Evolutionary conservation across 169 alveolate genomes (phyloP).

Genomic region (Cryptosporidium bovis): DNA sequence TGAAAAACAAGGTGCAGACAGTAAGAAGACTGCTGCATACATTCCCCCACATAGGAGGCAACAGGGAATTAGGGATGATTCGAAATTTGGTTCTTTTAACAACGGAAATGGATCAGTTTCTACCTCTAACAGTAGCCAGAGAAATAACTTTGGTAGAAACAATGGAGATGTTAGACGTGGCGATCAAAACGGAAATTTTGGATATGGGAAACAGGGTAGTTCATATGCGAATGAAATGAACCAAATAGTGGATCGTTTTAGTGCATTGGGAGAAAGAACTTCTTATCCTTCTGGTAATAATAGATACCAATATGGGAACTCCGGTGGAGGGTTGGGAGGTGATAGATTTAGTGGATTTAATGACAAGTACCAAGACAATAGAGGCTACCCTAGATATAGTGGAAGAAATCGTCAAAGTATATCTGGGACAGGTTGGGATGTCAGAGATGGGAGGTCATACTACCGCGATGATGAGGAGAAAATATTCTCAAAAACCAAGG

Average conservation of each 20-base stretch:
- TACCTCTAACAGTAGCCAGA: conserved; percentile 4
- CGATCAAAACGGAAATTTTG: conserved; percentile 22
- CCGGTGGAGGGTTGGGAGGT: not conserved
- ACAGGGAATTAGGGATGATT: conserved; percentile 43
- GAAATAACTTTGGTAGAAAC: conserved; percentile 4
- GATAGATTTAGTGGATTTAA: conserved; percentile 29
- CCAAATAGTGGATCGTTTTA: conserved; percentile 26
- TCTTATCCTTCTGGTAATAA: conserved; percentile 16
- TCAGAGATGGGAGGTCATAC: conserved; percentile 84
- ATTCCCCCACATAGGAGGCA: conserved; percentile 74
- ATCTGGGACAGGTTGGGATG: conserved; percentile 82
- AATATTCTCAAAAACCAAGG: conserved; percentile 81
- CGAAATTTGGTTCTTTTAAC: conserved; percentile 7
- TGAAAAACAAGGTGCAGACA: conserved; percentile 51
- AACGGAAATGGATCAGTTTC: conserved; percentile 19
- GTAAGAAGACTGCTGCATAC: conserved; percentile 60
- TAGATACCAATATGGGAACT: conserved; percentile 26
- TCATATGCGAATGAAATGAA: conserved; percentile 1
- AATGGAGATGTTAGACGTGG: conserved; percentile 16
- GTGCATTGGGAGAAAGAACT: conserved; percentile 46
- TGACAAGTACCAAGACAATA: conserved; percentile 33
- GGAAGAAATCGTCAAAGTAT: conserved; percentile 19
- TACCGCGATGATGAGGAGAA: conserved; percentile 85
- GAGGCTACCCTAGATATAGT: conserved; percentile 31
- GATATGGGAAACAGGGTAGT: conserved; percentile 27